Conservation (phyloP, 257 asterid species). For the Ocimum tenuiflorum region DNA sequence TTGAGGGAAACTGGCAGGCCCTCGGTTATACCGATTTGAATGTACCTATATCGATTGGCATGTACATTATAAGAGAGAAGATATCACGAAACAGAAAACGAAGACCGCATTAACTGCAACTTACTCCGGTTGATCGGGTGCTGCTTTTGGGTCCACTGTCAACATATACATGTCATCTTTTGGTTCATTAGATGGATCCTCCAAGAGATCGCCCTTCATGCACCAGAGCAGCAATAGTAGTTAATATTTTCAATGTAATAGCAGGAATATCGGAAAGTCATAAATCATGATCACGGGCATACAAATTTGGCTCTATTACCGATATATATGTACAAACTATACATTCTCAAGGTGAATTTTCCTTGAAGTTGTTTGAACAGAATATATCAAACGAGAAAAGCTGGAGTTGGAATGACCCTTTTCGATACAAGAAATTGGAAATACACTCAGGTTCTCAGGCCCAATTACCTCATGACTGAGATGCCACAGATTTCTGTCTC, state of each 20-base stretch:
- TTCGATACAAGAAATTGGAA: neutral
- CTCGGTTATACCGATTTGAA: constrained; percentile 63
- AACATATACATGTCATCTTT: constrained; percentile 90
- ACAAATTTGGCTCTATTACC: neutral
- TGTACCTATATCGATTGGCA: constrained; percentile 37
- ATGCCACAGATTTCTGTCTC: constrained; percentile 98
- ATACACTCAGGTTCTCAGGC: neutral
- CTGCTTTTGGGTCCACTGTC: constrained; percentile 68
- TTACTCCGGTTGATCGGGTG: constrained; percentile 87
- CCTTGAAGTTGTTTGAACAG: neutral
- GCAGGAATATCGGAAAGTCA: neutral
- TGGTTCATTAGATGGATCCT: constrained; percentile 92
- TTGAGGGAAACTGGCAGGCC: constrained; percentile 77
- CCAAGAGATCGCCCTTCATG: constrained; percentile 78
- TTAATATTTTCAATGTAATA: neutral
- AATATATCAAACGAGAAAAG: too few relatives aligned
- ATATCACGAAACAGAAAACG: neutral
- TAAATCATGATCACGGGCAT: neutral
- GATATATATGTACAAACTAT: neutral
- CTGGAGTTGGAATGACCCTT: neutral
- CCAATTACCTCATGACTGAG: constrained; percentile 86
- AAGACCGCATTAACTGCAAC: constrained; percentile 6
- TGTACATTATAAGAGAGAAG: neutral
- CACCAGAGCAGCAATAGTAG: constrained; percentile 2
- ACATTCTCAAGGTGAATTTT: neutral